Evolutionary conservation across 2,329 filamentous ascomycete genomes (phyloP), one percentile per base, ranked within the genome.

Genomic region (Ascocoryne sarcoides): DNA sequence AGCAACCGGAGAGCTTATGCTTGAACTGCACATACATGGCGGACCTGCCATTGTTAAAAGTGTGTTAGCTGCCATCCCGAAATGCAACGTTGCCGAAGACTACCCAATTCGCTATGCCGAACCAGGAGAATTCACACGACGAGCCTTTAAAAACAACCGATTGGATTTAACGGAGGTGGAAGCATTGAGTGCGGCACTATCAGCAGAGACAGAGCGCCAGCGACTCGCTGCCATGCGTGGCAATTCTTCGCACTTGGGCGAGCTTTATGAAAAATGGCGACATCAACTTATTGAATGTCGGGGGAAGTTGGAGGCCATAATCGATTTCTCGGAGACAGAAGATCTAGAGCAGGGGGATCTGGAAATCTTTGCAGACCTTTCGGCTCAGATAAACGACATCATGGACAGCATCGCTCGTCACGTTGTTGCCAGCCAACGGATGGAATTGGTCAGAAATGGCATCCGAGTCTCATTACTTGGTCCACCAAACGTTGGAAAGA

Each of bases 281-380:
- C 67, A 75, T 48, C 70, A 79, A 49, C 65, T 98, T 14, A 68
- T 96, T 5, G 72, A 82, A 47, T 89, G 89, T 8, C 77, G 92
- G 2, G 92, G 87, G 8, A 89, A 96, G 64, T 71, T 98, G 29
- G 92, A 98, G 63, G 92, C 92, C 0, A 65, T 98, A 51, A 96
- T 98, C 46, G 92, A 98, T 62, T 98, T 98, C 60, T 84, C 86
- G 1, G 92, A 98, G 60, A 92, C 96, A 56, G 90, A 98, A 63
- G 85, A 96, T 65, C 94, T 98, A 56, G 89, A 96, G 52, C 88
- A 95, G 62, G 82, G 85, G 2, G 84, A 87, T 1, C 65, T 71
- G 0, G 74, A 84, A 40, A 69, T 96, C 16, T 71, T 93, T 32
- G 60, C 58, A 1, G 86, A 79, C 36, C 84, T 95, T 20, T 73